Percentiles rank a stretch among this genome's conserved stretches.
Conservation (phyloP, 164 flowering plant genomes). For the Buxus sempervirens region DNA sequence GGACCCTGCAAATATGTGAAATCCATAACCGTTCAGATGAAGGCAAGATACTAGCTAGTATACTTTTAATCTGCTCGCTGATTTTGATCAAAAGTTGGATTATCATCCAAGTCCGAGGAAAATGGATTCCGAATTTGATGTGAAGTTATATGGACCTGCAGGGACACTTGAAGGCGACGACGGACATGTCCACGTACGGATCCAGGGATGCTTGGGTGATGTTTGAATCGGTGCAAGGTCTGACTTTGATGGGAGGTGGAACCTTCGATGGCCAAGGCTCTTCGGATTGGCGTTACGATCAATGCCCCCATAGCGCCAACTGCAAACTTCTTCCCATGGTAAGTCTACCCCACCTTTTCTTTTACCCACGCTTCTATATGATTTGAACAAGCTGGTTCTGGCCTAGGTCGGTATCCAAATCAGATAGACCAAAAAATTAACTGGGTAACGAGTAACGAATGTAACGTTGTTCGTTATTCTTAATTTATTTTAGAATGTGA, state of each 20-base stretch:
- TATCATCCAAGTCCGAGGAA: neutral
- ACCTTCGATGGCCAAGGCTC: conserved; percentile 75
- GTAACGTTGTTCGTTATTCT: too few species aligned
- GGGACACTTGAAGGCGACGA: conserved; percentile 55
- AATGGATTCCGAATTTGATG: neutral
- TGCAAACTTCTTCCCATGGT: conserved; percentile 59
- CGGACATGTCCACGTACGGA: conserved; percentile 35
- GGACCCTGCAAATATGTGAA: conserved; percentile 57
- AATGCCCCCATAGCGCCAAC: conserved; percentile 27
- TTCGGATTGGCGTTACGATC: conserved; percentile 54
- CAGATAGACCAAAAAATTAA: too few species aligned
- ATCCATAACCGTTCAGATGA: conserved; percentile 29
- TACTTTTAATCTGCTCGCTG: too few species aligned
- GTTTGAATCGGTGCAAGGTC: conserved; percentile 43
- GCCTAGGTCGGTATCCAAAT: too few species aligned
- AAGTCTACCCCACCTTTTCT: too few species aligned
- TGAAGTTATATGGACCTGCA: conserved; percentile 11
- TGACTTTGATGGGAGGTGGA: conserved; percentile 61
- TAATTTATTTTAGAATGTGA: conserved; percentile 39
- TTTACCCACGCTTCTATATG: too few species aligned
- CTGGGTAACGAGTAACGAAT: too few species aligned
- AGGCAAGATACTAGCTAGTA: conserved; percentile 42
- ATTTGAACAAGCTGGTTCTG: too few species aligned
- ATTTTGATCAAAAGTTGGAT: neutral
- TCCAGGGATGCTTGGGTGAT: conserved; percentile 46